Base-by-base conservation (phyloP, 2,329 filamentous ascomycete genomes). In the Penicillium verrucosum region DNA sequence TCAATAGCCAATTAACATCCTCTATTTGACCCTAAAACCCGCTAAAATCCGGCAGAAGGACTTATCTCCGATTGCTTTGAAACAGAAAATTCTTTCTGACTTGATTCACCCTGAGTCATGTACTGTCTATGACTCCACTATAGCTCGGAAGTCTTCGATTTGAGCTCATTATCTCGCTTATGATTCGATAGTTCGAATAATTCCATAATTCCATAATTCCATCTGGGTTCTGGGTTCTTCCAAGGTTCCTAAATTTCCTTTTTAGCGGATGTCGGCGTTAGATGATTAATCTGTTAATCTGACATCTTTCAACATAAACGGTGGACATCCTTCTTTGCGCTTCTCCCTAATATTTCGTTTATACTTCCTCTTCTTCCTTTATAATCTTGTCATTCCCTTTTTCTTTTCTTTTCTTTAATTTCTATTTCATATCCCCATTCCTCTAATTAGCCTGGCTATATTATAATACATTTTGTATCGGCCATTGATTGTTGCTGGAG, bases 101-200 rank as follows among this genome's bases (percentile, higher is more conserved):
- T 1, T 60, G 60, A 65, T 42, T 65, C 61, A 64, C 12, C 43
- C 10, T 66, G 63, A 66, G 3, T 65, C 64, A 66, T 60, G 48
- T 27, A 49, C 6, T 3, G 25, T 44, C 48, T 16, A 34, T 11
- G 8, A 18, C 42, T 57, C 64, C 64, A 65, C 60, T 36, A 32
- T 21, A 63, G 58, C 58, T 65, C 37, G 44, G 32, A 4, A 21
- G 16, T 25, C 9, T 0, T 0, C 4, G n/a, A 29, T 5, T 27
- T 1, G 25, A 34, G 9, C 23, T 14, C 11, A 18, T 40, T 12
- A 21, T 21, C 7, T 32, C 27, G 9, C 6, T 44, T 27, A 12
- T 56, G 41, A 56, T 56, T 56, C 47, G 54, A 21, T 21, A 1
- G 1, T 21, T 21, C 10, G 21, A 21, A 21, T 21, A 21, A 21